Percentiles rank a stretch among this genome's conserved stretches.
Evolutionary conservation across 345 rosid genomes (phyloP).

Genomic region (Clarkia xantiana): DNA sequence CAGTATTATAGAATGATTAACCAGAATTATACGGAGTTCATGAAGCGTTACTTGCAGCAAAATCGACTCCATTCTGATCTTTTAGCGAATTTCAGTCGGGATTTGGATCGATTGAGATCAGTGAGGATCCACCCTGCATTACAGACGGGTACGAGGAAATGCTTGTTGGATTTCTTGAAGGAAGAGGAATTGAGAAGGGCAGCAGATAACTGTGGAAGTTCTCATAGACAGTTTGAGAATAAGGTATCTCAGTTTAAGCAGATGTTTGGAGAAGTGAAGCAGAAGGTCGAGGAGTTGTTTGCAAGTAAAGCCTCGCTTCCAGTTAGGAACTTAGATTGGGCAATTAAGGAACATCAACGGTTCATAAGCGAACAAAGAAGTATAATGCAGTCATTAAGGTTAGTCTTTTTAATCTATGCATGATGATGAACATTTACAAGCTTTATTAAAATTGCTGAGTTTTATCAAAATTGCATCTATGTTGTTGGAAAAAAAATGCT

Average conservation of each 20-base stretch:
- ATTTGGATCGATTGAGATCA: slow-evolving; percentile 66
- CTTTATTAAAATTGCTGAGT: too few relatives aligned
- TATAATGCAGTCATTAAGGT: slow-evolving; percentile 96
- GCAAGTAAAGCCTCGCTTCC: slow-evolving; percentile 34
- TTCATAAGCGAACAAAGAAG: slow-evolving; percentile 66
- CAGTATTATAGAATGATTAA: slow-evolving; percentile 64
- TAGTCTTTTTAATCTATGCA: slow-evolving; percentile 10
- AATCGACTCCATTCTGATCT: slow-evolving; percentile 62
- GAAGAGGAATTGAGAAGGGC: slow-evolving; percentile 71
- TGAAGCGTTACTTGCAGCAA: slow-evolving; percentile 75
- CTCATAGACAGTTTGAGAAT: slow-evolving; percentile 81
- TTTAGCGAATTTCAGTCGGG: slow-evolving; percentile 53
- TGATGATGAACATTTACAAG: too few relatives aligned
- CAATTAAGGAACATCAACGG: slow-evolving; percentile 51
- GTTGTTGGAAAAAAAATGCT: too few relatives aligned
- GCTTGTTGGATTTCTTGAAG: slow-evolving; percentile 73
- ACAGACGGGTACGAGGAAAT: slow-evolving; percentile 38
- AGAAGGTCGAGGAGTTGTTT: slow-evolving; percentile 62
- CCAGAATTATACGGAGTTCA: slow-evolving; percentile 67
- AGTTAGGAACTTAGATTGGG: slow-evolving; percentile 40
- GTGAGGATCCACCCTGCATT: slow-evolving; percentile 60
- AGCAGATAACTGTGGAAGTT: slow-evolving; percentile 48
- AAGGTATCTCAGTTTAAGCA: slow-evolving; percentile 75
- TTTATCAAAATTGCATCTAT: too few relatives aligned
- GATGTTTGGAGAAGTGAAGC: slow-evolving; percentile 58